Evolutionary conservation across 2,329 filamentous ascomycete genomes (phyloP).

Genomic region (Paracamarosporium sp.): DNA sequence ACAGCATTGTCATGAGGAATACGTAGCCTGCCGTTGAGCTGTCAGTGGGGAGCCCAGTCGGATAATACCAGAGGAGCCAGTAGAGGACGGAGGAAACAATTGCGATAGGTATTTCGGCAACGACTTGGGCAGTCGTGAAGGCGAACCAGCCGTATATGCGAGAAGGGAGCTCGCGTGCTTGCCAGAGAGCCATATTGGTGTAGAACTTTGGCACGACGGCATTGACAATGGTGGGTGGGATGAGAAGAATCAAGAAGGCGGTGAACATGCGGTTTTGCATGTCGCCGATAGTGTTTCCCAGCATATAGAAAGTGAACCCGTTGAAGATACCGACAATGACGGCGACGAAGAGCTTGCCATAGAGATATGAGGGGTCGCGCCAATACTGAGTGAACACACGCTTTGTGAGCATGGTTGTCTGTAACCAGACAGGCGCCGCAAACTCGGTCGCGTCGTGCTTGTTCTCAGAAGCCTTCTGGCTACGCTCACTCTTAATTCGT

Average conservation of each 20-base stretch:
- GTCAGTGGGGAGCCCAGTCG: conserved; percentile 72
- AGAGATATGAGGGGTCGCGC: conserved; percentile 78
- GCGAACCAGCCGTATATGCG: conserved; percentile 81
- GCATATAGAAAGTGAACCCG: conserved; percentile 77
- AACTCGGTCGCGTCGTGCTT: conserved; percentile 59
- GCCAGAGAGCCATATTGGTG: conserved; percentile 74
- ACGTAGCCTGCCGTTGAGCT: conserved; percentile 73
- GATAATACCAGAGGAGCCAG: conserved; percentile 79
- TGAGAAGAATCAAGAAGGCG: conserved; percentile 62
- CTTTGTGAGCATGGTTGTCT: conserved; percentile 71
- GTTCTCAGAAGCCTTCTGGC: conserved; percentile 49
- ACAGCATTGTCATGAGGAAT: conserved; percentile 79
- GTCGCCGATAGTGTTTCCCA: conserved; percentile 69
- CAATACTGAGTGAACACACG: conserved; percentile 76
- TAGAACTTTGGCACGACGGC: conserved; percentile 80
- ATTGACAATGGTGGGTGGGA: conserved; percentile 76
- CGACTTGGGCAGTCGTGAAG: conserved; percentile 75
- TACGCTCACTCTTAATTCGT: conserved; percentile 65
- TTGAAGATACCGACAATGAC: conserved; percentile 79
- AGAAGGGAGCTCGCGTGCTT: conserved; percentile 74
- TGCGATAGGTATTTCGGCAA: conserved; percentile 75
- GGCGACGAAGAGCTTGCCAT: conserved; percentile 76
- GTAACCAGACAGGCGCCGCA: conserved; percentile 68
- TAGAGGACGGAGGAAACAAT: conserved; percentile 71
- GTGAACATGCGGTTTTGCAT: conserved; percentile 84